Evolutionary conservation across 495 filamentous ascomycete species (phyloP).

Genomic region (Trichocladium antarcticum): DNA sequence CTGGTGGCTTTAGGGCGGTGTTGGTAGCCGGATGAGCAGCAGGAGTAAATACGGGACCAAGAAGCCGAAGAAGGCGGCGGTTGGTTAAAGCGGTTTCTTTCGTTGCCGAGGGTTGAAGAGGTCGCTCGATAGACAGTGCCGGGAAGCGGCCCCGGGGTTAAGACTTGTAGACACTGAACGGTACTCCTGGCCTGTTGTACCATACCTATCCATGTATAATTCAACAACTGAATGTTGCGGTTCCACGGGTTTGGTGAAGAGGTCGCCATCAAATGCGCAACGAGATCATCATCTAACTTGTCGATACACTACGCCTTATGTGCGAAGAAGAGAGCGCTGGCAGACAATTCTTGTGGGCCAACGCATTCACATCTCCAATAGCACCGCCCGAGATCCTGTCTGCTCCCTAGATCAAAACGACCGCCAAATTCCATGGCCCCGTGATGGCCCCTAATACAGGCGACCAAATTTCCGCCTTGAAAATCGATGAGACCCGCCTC

Average conservation of each 20-base stretch:
- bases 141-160: background rate
- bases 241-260: too few species aligned
- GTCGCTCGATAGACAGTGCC: background rate
- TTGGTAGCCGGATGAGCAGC: conserved; percentile 66
- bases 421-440: background rate
- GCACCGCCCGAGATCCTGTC: background rate
- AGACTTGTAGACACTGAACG: background rate
- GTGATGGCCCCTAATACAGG: background rate
- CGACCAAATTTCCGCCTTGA: background rate
- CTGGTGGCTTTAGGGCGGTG: conserved; percentile 60
- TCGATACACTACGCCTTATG: background rate
- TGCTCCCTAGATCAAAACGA: background rate
- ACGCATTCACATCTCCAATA: background rate
- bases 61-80: conserved; percentile 73
- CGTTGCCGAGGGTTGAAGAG: background rate
- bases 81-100: conserved; percentile 21
- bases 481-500: background rate
- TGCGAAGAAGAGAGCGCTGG: background rate
- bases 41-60: conserved; percentile 97
- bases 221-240: too few species aligned
- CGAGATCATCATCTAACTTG: background rate
- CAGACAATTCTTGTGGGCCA: background rate
- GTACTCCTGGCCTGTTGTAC: too few species aligned
- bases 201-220: conserved; percentile 9
- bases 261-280: too few species aligned